Evolutionary conservation across 1,139 yeast species (phyloP).

Genomic region (Yamadazyma aaseri): DNA sequence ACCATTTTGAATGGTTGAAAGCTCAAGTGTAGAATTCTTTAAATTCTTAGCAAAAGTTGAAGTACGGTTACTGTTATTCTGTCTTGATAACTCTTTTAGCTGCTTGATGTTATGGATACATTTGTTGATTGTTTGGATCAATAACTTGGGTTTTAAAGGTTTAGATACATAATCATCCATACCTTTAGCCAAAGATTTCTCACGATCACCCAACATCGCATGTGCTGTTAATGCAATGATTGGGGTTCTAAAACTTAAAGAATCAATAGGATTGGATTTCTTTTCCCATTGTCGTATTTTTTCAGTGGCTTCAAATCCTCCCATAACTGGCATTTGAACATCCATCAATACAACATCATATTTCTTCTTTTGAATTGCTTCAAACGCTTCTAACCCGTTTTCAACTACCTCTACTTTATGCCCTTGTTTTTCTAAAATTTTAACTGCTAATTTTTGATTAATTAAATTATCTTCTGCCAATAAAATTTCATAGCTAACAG

Average conservation of each 20-base stretch:
- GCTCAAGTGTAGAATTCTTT: conserved; percentile 35
- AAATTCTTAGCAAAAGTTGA: conserved; percentile 50
- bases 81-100: conserved; percentile 53
- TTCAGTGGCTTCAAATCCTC: conserved; percentile 89
- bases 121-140: conserved; percentile 81
- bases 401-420: conserved; percentile 82
- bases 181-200: conserved; percentile 79
- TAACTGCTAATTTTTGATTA: conserved; percentile 81
- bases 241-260: conserved; percentile 66
- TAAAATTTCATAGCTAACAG: conserved; percentile 68
- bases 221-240: conserved; percentile 89
- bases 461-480: conserved; percentile 87
- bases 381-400: conserved; percentile 80
- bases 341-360: conserved; percentile 89
- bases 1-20: conserved; percentile 10
- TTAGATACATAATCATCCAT: conserved; percentile 90
- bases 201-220: conserved; percentile 90
- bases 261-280: conserved; percentile 73
- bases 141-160: conserved; percentile 78
- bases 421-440: conserved; percentile 79
- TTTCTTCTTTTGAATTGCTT: conserved; percentile 62
- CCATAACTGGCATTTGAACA: conserved; percentile 95
- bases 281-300: conserved; percentile 85
- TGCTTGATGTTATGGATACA: conserved; percentile 71
- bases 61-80: conserved; percentile 45